phyloP scores from a whole-genome alignment of 768 basidiomycete species.

The Tylopilus cervinicoccineus region DNA sequence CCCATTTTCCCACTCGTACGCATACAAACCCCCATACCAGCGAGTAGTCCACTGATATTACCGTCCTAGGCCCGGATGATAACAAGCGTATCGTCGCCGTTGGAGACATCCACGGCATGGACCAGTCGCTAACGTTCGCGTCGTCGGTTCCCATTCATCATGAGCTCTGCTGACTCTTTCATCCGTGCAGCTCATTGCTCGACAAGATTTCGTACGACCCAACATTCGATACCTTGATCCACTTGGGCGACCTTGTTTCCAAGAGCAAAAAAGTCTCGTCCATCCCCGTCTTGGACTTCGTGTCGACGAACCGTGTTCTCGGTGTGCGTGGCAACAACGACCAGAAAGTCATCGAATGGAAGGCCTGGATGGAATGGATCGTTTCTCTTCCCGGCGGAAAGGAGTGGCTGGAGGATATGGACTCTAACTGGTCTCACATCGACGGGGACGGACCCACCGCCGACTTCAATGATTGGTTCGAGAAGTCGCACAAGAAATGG shows the following conservation, averaged over 20 bases:
- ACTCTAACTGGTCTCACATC: constrained; percentile 38
- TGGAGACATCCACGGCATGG: constrained; percentile 89
- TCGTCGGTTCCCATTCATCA: background rate
- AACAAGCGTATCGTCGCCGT: constrained; percentile 64
- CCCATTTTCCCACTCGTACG: constrained; percentile 56
- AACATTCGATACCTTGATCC: constrained; percentile 64
- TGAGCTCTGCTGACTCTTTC: background rate
- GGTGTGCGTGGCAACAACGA: constrained; percentile 96
- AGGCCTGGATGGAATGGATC: constrained; percentile 83
- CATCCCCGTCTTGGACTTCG: constrained; percentile 56
- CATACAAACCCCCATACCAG: background rate
- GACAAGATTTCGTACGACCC: constrained; percentile 56
- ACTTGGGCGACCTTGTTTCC: constrained; percentile 78
- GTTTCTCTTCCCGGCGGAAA: constrained; percentile 34
- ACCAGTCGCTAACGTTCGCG: constrained; percentile 59
- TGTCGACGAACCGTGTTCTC: constrained; percentile 58
- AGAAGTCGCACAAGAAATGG: constrained; percentile 38
- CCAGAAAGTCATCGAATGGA: constrained; percentile 88
- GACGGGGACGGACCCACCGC: constrained; percentile 24
- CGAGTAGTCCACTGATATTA: background rate
- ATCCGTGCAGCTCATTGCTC: constrained; percentile 52
- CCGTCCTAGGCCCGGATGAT: constrained; percentile 42
- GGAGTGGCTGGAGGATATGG: constrained; percentile 55
- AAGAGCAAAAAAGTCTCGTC: constrained; percentile 59
- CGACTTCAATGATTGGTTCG: constrained; percentile 37